Evolutionary conservation across 2,329 filamentous ascomycete genomes (phyloP), one percentile per base, ranked within the genome.

Genomic region (Claviceps pusilla): DNA sequence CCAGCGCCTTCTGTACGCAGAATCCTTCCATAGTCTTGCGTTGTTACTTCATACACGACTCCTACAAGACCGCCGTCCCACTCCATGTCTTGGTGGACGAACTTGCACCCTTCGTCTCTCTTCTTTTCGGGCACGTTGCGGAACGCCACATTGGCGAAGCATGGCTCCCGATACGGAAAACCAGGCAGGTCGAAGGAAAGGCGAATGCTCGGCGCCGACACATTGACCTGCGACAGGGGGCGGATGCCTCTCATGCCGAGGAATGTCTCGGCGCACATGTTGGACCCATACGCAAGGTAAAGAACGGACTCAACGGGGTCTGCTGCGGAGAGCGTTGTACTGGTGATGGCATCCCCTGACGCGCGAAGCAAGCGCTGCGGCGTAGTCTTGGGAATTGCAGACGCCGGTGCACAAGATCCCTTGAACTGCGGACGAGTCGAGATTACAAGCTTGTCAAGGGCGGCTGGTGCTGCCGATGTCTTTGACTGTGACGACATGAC

Each of bases 11-110:
- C 93, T 5, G 90, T 96, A 5, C 84, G 84, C 57, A 97, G 84
- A 61, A 98, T 95, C 56, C 80, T 86, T 7, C 83, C 78, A 66
- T 87, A 98, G 71, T 98, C 93, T 47, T 77, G 69, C 19, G 77
- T 72, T 0, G 89, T 95, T 35, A 97, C 88, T 71, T 97, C 90
- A 71, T 98, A 98, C 4, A 97, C 93, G 16, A 95, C 89, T 29
- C 93, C 93, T 45, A 96, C 80, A 2, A 98, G 77, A 4, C 88
- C 87, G 63, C 89, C 90, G 58, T 82, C 73, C 89, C 89, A 95
- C 37, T 61, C 56, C 7, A 59, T 57, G 16, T 60, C 58, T 1
- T 59, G 54, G 24, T 57, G 54, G 6, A 50, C 54, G 2, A 31
- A 51, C 39, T 35, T 37, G 37, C 48, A 51, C n/a, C 33, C 43